These are phyloP conservation scores for Populus tremula DNA, from an alignment of 345 rosid genomes.

Conservation along the genomic window DNA sequence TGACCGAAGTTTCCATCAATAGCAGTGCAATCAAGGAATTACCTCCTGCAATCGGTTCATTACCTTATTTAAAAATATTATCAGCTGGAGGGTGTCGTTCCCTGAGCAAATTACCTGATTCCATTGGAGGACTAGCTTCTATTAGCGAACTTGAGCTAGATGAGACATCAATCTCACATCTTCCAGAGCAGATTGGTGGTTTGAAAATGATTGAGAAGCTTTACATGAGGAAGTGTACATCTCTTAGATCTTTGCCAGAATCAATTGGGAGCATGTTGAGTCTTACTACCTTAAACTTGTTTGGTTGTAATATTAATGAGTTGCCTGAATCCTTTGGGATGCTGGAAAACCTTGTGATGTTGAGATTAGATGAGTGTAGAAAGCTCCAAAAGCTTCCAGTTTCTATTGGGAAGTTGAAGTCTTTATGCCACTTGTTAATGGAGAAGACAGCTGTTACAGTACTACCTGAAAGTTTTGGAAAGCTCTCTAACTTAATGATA, in stretches of 20 bases:
- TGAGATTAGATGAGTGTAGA: conserved; percentile 34
- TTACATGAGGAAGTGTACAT: conserved; percentile 20
- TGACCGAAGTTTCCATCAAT: conserved; percentile 22
- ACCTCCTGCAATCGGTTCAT: conserved; percentile 44
- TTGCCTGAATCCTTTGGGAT: conserved; percentile 51
- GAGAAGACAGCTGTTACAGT: conserved; percentile 38
- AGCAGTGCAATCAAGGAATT: conserved; percentile 30
- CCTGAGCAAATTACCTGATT: conserved; percentile 41
- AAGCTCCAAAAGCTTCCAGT: conserved; percentile 42
- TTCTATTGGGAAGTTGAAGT: conserved; percentile 40
- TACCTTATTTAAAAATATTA: conserved; percentile 33
- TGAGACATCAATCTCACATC: conserved; percentile 23
- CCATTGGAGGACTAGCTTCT: conserved; percentile 40
- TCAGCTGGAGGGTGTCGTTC: conserved; percentile 22
- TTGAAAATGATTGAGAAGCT: conserved; percentile 45
- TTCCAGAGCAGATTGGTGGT: conserved; percentile 41
- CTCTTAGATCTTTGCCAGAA: conserved; percentile 34
- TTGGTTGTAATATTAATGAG: conserved; percentile 24
- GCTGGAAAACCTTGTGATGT: conserved; percentile 39
- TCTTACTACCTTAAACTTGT: conserved; percentile 32
- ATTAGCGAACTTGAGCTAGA: conserved; percentile 22
- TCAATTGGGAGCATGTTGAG: conserved; percentile 36
- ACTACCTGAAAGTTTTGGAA: conserved; percentile 44
- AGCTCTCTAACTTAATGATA: conserved; percentile 37
- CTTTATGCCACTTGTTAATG: conserved; percentile 37